Percentiles rank a stretch among this genome's conserved stretches.
These are phyloP conservation scores for Aspergillus conjunctus DNA, from an alignment of 495 filamentous ascomycete species.

Conservation along the genomic window DNA sequence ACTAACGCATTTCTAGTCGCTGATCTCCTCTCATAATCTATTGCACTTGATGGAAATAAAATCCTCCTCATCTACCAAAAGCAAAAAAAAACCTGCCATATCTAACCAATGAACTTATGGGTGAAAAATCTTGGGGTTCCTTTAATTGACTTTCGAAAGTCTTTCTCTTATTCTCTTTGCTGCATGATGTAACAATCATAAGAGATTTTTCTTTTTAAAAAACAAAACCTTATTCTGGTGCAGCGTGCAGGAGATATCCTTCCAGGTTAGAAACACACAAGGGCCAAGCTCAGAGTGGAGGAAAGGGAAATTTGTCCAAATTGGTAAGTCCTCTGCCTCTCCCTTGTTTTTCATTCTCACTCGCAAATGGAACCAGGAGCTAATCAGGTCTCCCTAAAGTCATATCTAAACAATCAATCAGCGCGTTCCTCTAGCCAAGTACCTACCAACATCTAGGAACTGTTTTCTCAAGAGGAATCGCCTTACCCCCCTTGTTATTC, in stretches of 20 bases:
- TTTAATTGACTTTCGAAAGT: neutral
- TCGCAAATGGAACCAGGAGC: too few species aligned
- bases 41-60: neutral
- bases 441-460: too few species aligned
- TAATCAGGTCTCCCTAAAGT: too few species aligned
- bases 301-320: constrained; percentile 27
- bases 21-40: constrained; percentile 48
- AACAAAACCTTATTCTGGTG: neutral
- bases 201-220: neutral
- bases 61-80: neutral
- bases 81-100: neutral
- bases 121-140: neutral
- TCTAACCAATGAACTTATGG: neutral
- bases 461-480: too few species aligned
- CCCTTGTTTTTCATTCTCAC: neutral
- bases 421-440: too few species aligned
- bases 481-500: too few species aligned
- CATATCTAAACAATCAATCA: too few species aligned
- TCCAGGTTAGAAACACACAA: neutral
- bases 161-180: neutral
- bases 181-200: neutral
- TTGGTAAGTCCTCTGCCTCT: constrained; percentile 21
- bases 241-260: neutral
- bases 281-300: constrained; percentile 19
- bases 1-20: constrained; percentile 35